Evolutionary conservation across 163 green algal species (phyloP), one percentile per base, ranked within the genome.

Genomic region (Chlamydomonas reinhardtii): DNA sequence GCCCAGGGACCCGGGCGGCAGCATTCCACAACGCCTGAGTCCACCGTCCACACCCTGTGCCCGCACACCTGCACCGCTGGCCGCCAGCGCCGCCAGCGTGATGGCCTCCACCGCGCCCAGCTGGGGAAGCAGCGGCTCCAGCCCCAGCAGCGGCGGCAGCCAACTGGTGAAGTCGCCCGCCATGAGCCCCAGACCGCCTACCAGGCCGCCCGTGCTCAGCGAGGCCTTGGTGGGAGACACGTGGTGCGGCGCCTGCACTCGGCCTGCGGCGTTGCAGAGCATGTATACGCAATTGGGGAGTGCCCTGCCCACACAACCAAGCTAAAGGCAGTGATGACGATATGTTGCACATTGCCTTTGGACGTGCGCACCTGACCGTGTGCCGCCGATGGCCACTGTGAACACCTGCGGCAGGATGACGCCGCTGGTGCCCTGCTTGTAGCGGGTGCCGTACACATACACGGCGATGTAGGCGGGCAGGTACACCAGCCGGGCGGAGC

Each of bases 401-500:
- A 92, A 95, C 12, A 79, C 43, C 22, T 95, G 87, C 35, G 91
- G 90, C 59, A 91, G 73, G 20, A 93, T 91, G 74, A 95, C 92
- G 2, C 89, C 88, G 37, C 75, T 80, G 39, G 87, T 91, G 76
- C 87, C 87, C 29, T 87, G 76, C 82, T 95, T 95, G 90, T 95
- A 94, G 16, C 82, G 69, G 48, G 89, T 83, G 20, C 93, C 93
- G 76, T 93, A 93, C 59, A 82, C 70, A 83, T 96, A 96, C 56
- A 89, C 35, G 1, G 92, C 88, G 15, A 93, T 85, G 81, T 93
- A 95, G 27, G 86, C 90, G 27, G 93, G 93, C 61, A 95, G 83
- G 77, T 91, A 94, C 15, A 95, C 85, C 35, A 96, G 85, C 19
- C 88, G 69, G 9, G 85, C 90, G 25, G 24, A 59, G 22, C 89